Percentiles rank a stretch among this genome's conserved stretches.
Conservation (phyloP, 2,329 filamentous ascomycete genomes). For the Pseudogymnoascus sp. region DNA sequence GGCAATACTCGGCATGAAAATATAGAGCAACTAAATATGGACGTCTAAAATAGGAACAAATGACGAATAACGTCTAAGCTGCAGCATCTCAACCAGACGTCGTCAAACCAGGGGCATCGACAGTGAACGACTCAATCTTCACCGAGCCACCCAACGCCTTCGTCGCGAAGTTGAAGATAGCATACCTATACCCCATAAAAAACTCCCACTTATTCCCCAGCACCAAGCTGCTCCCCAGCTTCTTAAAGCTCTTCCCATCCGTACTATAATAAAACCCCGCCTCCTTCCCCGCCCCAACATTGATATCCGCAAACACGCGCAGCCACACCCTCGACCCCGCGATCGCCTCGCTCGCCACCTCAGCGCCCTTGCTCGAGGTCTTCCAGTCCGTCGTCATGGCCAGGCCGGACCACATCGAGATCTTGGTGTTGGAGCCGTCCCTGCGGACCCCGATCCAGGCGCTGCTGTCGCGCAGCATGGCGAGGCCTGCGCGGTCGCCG, state of each 20-base stretch:
- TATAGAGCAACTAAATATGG: background rate
- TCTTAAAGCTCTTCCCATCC: constrained; percentile 32
- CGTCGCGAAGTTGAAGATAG: constrained; percentile 42
- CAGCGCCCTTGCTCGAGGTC: constrained; percentile 25
- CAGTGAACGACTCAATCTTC: background rate
- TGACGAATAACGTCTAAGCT: background rate
- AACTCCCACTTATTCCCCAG: constrained; percentile 37
- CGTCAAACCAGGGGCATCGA: background rate
- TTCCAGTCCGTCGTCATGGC: constrained; percentile 29
- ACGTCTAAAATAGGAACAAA: background rate
- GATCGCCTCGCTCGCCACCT: constrained; percentile 18
- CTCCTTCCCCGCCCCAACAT: constrained; percentile 22
- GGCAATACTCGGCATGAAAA: too few relatives aligned
- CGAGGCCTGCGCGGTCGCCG: constrained; percentile 44
- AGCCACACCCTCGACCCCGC: constrained; percentile 28
- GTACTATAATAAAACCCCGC: constrained; percentile 35
- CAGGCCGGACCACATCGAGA: constrained; percentile 25
- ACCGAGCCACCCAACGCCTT: constrained; percentile 31
- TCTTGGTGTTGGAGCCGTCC: constrained; percentile 22
- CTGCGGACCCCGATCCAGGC: constrained; percentile 45
- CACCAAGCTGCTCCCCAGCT: constrained; percentile 28
- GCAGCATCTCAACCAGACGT: background rate
- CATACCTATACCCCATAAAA: constrained; percentile 41
- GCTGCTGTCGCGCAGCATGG: constrained; percentile 43
- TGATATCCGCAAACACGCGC: constrained; percentile 31